Evolutionary conservation across 2,329 filamentous ascomycete genomes (phyloP).

Genomic region (Fusarium sp.): DNA sequence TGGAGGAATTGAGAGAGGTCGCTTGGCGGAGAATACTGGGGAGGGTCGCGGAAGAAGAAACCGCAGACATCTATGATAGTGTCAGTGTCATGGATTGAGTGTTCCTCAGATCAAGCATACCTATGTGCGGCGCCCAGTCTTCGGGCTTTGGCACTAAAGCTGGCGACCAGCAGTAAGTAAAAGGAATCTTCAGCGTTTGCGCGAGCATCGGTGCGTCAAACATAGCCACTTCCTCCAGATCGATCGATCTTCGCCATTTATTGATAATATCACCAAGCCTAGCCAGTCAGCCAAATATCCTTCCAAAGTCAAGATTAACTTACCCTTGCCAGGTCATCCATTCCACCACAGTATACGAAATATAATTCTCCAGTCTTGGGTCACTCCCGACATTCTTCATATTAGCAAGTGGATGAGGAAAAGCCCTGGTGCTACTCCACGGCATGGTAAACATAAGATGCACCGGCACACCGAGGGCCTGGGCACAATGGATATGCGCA

Average conservation of each 20-base stretch:
- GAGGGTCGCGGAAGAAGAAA: background rate
- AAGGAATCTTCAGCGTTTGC: background rate
- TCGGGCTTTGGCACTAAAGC: background rate
- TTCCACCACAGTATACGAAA: slow-evolving; percentile 78
- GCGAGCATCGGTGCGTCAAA: slow-evolving; percentile 59
- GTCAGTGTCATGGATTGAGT: background rate
- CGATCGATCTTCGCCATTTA: slow-evolving; percentile 26
- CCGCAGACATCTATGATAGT: background rate
- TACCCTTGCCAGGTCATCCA: slow-evolving; percentile 81
- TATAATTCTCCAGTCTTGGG: slow-evolving; percentile 67
- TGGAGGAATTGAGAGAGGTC: background rate
- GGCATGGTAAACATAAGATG: slow-evolving; percentile 73
- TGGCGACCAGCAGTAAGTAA: slow-evolving; percentile 2
- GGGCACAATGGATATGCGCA: slow-evolving; percentile 60
- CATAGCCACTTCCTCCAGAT: slow-evolving; percentile 68
- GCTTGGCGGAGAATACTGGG: background rate
- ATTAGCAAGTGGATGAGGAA: slow-evolving; percentile 79
- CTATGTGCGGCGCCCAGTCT: background rate
- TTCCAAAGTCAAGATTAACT: background rate
- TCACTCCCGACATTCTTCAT: slow-evolving; percentile 62
- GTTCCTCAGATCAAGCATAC: background rate
- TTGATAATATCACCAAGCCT: slow-evolving; percentile 40
- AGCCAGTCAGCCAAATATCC: rapidly evolving
- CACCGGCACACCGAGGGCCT: slow-evolving; percentile 56
- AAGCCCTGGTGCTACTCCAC: slow-evolving; percentile 77